Conservation (phyloP, 768 basidiomycete genomes). For the Tricholoma saponaceum region DNA sequence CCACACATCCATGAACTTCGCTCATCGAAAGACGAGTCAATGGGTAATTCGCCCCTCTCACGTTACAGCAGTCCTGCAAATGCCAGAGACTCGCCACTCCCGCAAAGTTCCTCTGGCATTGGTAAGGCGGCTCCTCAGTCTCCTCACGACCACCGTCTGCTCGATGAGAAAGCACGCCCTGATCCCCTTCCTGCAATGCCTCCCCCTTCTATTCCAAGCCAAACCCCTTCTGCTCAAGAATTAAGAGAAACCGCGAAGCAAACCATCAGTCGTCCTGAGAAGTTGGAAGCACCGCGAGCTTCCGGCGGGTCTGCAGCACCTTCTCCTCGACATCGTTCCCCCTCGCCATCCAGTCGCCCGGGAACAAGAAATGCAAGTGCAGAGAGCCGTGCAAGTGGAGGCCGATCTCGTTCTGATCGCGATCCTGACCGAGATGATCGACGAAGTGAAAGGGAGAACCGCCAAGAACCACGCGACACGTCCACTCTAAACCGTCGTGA, state of each 20-base stretch:
- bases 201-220: slow-evolving; percentile 74
- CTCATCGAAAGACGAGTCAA: slow-evolving; percentile 18
- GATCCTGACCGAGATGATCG: slow-evolving; percentile 49
- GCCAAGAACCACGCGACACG: slow-evolving; percentile 41
- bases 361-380: slow-evolving; percentile 67
- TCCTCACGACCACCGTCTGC: slow-evolving; percentile 32
- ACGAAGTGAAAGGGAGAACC: slow-evolving; percentile 47
- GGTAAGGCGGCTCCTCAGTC: slow-evolving; percentile 31
- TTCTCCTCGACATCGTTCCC: slow-evolving; percentile 60
- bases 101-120: slow-evolving; percentile 12
- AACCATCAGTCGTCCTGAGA: slow-evolving; percentile 45
- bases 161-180: slow-evolving; percentile 37
- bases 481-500: slow-evolving; percentile 39
- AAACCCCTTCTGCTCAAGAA: slow-evolving; percentile 74
- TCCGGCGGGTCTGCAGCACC: slow-evolving; percentile 50
- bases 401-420: slow-evolving; percentile 53
- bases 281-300: slow-evolving; percentile 40
- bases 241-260: slow-evolving; percentile 78
- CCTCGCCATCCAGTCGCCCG: slow-evolving; percentile 61
- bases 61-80: slow-evolving; percentile 24
- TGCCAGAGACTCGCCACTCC: slow-evolving; percentile 15
- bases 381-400: slow-evolving; percentile 71
- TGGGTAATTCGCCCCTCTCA: slow-evolving; percentile 15
- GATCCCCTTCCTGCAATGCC: slow-evolving; percentile 58
- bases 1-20: slow-evolving; percentile 16